A percentile compares a stretch with the other conserved stretches of the same genome.
phyloP scores from a whole-genome alignment of 2,329 filamentous ascomycete species.

The Fonsecaea nubica region DNA sequence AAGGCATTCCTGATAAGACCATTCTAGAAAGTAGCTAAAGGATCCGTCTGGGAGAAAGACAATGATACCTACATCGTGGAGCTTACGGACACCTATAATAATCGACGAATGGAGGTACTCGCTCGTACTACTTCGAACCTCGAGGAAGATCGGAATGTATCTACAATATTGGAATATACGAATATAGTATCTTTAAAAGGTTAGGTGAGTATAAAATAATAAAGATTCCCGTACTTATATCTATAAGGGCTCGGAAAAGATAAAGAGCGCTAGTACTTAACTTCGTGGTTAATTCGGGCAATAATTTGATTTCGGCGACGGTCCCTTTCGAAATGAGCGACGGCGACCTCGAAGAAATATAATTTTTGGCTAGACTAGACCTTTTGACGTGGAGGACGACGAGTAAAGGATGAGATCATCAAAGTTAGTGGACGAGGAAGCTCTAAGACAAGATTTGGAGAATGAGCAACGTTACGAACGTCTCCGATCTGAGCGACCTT shows the following conservation, averaged over 20 bases:
- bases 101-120: neutral
- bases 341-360: neutral
- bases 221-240: constrained; percentile 2
- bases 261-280: neutral
- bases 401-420: neutral
- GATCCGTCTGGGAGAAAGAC: neutral
- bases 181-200: constrained; percentile 9
- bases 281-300: neutral
- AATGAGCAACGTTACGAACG: constrained; percentile 1
- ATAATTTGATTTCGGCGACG: neutral
- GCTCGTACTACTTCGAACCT: neutral
- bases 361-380: neutral
- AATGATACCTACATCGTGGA: constrained; percentile 1
- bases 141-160: neutral
- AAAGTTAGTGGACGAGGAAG: neutral
- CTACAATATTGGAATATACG: neutral
- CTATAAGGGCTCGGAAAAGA: constrained; percentile 3
- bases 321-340: neutral
- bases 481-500: neutral
- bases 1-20: too few relatives aligned
- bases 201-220: neutral
- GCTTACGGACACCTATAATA: neutral
- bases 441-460: neutral
- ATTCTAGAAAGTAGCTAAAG: constrained; percentile 1
- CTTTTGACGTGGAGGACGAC: constrained; percentile 5